Percentiles rank a stretch among this genome's conserved stretches.
Conservation (phyloP, 495 filamentous ascomycete genomes). For the Aspergillus coremiiformis region DNA sequence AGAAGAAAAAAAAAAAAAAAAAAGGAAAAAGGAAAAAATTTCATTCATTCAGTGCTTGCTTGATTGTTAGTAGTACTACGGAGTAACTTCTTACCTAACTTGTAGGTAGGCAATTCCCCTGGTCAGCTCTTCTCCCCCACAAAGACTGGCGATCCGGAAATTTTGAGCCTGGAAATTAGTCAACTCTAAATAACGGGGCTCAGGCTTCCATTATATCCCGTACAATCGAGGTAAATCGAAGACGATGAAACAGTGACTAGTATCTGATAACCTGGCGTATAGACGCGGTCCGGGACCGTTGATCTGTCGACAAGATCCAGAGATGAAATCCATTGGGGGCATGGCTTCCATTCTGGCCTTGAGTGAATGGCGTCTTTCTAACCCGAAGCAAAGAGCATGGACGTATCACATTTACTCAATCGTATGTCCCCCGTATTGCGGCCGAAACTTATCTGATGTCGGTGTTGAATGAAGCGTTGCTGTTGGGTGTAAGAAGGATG, state of each 20-base stretch:
- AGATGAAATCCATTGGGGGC: no score
- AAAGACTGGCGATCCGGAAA: constrained; percentile 6
- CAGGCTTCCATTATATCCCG: background rate
- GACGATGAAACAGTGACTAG: background rate
- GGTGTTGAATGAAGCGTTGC: background rate
- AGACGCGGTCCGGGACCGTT: background rate
- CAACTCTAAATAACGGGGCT: background rate
- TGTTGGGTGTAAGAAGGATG: background rate
- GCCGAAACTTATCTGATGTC: background rate
- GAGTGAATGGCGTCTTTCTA: background rate
- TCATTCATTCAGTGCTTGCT: background rate
- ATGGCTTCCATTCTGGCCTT: background rate
- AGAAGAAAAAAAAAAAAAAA: background rate
- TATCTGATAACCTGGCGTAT: background rate
- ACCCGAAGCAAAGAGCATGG: background rate
- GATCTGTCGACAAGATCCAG: background rate
- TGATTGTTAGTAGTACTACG: no score
- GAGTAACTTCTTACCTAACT: no score
- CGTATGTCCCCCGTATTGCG: background rate
- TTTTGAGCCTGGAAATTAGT: background rate
- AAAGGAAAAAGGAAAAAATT: background rate
- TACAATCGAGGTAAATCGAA: background rate
- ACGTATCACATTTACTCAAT: background rate
- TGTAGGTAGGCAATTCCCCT: background rate
- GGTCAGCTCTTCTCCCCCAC: background rate